phyloP scores from a whole-genome alignment of 106 monocot genomes.

The Alisma plantagoaquatica region DNA sequence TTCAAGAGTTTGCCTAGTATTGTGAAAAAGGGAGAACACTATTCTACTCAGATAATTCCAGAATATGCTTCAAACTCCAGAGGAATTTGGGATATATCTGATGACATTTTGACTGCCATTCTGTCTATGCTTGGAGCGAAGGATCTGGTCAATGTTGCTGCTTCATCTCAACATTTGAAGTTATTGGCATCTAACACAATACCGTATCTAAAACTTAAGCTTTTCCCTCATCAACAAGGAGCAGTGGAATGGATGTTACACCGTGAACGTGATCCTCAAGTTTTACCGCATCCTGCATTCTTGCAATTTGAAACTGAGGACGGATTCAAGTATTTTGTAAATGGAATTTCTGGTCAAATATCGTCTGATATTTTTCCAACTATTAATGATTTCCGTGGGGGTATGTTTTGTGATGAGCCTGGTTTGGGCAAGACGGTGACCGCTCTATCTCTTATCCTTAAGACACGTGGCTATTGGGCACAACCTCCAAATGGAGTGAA shows the following conservation, averaged over 20 bases:
- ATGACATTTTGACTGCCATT: conserved; percentile 63
- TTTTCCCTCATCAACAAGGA: conserved; percentile 90
- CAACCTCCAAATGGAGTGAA: conserved; percentile 67
- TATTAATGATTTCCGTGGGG: conserved; percentile 69
- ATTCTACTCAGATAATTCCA: conserved; percentile 42
- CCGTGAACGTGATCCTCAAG: conserved; percentile 43
- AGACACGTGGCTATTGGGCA: conserved; percentile 77
- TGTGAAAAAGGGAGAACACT: conserved; percentile 26
- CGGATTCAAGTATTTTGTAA: conserved; percentile 58
- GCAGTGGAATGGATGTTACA: conserved; percentile 95
- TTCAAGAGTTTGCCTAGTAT: conserved; percentile 67
- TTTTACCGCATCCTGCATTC: conserved; percentile 60
- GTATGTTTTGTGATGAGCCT: conserved; percentile 98
- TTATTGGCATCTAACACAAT: conserved; percentile 46
- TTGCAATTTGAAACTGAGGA: conserved; percentile 64
- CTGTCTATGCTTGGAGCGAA: conserved; percentile 43
- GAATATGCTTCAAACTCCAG: conserved; percentile 13
- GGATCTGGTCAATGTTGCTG: conserved; percentile 56
- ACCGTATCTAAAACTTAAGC: conserved; percentile 89
- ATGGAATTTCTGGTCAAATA: conserved; percentile 69
- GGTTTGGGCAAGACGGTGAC: conserved; percentile 95
- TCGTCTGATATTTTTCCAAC: conserved; percentile 41
- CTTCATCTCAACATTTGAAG: conserved; percentile 68
- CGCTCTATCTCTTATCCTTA: conserved; percentile 83
- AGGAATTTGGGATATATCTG: conserved; percentile 78